A percentile compares a stretch with the other conserved stretches of the same genome.
phyloP scores from a whole-genome alignment of 768 basidiomycete genomes.

The Glaciozyma antarctica region DNA sequence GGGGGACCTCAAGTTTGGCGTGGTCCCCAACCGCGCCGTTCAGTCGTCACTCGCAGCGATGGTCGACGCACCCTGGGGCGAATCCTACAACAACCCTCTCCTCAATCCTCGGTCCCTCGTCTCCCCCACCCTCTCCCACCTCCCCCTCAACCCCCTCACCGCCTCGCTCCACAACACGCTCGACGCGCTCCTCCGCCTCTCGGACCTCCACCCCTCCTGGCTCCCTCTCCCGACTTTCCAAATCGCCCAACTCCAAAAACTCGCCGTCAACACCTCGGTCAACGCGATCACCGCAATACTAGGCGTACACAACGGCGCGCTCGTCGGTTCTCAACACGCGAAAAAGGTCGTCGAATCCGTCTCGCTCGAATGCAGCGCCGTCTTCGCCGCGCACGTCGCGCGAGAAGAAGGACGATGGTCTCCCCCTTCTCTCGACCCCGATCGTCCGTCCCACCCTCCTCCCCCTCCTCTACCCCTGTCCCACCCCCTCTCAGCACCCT shows the following conservation, averaged over 20 bases:
- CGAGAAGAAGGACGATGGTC: conserved; percentile 28
- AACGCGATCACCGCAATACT: conserved; percentile 78
- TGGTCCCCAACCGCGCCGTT: conserved; percentile 58
- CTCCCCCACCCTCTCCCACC: conserved; percentile 22
- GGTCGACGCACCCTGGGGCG: conserved; percentile 3
- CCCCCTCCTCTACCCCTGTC: conserved; percentile 43
- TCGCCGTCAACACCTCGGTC: conserved; percentile 70
- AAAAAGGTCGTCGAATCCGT: conserved; percentile 47
- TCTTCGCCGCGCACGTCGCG: conserved; percentile 45
- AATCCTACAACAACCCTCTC: conserved; percentile 23
- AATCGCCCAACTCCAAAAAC: conserved; percentile 61
- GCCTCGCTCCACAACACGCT: conserved; percentile 58
- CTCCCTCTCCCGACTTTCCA: conserved; percentile 58
- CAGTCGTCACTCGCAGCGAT: conserved; percentile 14
- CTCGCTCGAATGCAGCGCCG: conserved; percentile 61
- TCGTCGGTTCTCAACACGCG: conserved; percentile 49
- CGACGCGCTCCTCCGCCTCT: conserved; percentile 49
- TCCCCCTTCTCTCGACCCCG: conserved; percentile 22
- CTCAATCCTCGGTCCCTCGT: conserved; percentile 29
- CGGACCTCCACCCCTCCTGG: conserved; percentile 58
- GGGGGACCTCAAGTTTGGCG: conserved; percentile 66
- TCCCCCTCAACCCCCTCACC: conserved; percentile 24
- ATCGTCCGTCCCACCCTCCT: conserved; percentile 34
- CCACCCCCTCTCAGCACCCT: conserved; percentile 42
- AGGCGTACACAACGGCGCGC: conserved; percentile 66